A percentile compares a stretch with the other conserved stretches of the same genome.
phyloP scores from a whole-genome alignment of 2,329 filamentous ascomycete species.

The Cytospora piceae region DNA sequence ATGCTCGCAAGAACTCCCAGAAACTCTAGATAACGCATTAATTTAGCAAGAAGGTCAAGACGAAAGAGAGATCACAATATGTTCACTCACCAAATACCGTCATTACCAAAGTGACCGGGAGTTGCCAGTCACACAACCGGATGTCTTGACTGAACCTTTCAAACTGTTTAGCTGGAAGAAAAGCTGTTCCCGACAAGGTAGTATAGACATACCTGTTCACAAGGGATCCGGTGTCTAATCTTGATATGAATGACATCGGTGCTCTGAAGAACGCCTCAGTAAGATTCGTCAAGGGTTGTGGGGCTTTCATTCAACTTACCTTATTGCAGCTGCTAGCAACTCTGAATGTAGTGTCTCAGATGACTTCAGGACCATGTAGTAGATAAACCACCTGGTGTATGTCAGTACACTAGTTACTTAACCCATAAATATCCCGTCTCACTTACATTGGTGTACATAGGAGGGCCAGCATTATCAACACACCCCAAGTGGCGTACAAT shows the following conservation, averaged over 20 bases:
- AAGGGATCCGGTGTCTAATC: neutral
- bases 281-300: neutral
- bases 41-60: neutral
- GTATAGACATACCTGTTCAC: neutral
- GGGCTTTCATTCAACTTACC: neutral
- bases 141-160: conserved; percentile 26
- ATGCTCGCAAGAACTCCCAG: neutral
- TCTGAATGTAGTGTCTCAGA: neutral
- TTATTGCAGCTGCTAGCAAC: conserved; percentile 1
- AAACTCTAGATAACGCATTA: neutral
- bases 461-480: neutral
- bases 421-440: neutral
- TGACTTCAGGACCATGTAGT: conserved; percentile 1
- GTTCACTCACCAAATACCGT: neutral
- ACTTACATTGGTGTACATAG: conserved; percentile 1
- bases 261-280: neutral
- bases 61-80: neutral
- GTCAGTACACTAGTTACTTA: neutral
- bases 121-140: conserved; percentile 21
- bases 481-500: neutral
- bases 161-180: neutral
- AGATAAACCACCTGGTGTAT: neutral
- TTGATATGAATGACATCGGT: conserved; percentile 1
- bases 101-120: conserved; percentile 14
- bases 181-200: neutral